phyloP scores from a whole-genome alignment of 257 asterid species.

The Cynanchum wilfordii region DNA sequence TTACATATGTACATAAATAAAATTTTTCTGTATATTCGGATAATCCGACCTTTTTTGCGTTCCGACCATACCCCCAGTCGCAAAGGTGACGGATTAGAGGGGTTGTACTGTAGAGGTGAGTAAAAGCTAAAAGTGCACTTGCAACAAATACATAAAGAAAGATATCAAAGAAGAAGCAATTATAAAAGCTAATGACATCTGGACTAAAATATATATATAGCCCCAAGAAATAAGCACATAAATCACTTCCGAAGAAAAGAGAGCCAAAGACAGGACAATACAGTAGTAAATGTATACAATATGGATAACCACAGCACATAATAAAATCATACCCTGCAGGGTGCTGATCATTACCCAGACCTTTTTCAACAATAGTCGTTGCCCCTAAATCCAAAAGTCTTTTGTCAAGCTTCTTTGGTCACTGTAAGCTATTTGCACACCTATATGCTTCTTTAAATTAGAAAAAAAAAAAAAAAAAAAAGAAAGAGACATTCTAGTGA shows the following conservation, averaged over 20 bases:
- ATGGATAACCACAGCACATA: not conserved
- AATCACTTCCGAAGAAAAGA: not conserved
- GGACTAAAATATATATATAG: not conserved
- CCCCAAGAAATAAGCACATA: not conserved
- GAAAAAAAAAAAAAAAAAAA: no score
- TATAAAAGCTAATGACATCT: not conserved
- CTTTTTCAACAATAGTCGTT: conserved; percentile 59
- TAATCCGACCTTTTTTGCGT: no score
- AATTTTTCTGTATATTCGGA: no score
- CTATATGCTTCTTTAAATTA: no score
- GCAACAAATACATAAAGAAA: not conserved
- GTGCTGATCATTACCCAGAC: conserved; percentile 97
- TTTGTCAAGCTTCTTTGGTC: conserved; percentile 95
- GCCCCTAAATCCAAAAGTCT: conserved; percentile 86
- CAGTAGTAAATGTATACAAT: not conserved
- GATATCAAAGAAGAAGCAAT: not conserved
- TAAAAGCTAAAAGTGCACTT: not conserved
- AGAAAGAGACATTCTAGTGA: no score
- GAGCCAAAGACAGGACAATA: not conserved
- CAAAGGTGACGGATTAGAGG: no score
- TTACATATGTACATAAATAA: no score
- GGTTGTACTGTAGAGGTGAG: no score
- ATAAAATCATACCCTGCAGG: conserved; percentile 69
- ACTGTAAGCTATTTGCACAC: no score
- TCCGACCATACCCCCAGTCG: no score